A percentile compares a stretch with the other conserved stretches of the same genome.
Evolutionary conservation across 352 stramenopile genomes (phyloP).

Genomic region (Globisporangium rhizosaccharum): DNA sequence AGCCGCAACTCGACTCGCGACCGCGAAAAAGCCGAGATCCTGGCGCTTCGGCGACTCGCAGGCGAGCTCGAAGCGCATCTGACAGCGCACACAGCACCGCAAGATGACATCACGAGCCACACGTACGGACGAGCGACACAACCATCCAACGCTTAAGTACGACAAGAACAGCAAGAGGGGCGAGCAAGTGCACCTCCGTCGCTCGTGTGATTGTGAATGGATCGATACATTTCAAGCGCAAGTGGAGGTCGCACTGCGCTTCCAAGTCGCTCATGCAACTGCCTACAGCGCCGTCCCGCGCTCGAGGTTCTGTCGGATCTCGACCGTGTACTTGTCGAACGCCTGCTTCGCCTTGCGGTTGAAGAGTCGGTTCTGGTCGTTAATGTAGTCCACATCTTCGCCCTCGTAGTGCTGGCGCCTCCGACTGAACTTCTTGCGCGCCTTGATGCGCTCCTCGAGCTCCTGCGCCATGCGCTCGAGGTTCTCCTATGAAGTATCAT

Average conservation of each 20-base stretch:
- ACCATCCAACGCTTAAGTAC: too few relatives aligned
- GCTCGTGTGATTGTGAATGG: too few relatives aligned
- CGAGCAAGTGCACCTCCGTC: too few relatives aligned
- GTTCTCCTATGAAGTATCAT: constrained; percentile 27
- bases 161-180: too few relatives aligned
- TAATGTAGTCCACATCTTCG: constrained; percentile 96
- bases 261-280: too few relatives aligned
- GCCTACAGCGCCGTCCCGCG: constrained; percentile 93
- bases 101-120: background rate
- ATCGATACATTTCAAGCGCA: too few relatives aligned
- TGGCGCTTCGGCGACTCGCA: background rate
- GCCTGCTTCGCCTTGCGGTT: constrained; percentile 97
- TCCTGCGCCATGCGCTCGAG: constrained; percentile 73
- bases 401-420: constrained; percentile 75
- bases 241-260: too few relatives aligned
- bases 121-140: background rate
- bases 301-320: constrained; percentile 97
- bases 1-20: background rate
- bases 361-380: constrained; percentile 96
- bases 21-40: background rate
- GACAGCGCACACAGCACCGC: background rate
- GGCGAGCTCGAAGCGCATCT: background rate
- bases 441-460: constrained; percentile 63
- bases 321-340: constrained; percentile 97
- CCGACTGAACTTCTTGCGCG: constrained; percentile 73